Evolutionary conservation across 441 rosid species (phyloP).

Genomic region (Isatis lusitanica): DNA sequence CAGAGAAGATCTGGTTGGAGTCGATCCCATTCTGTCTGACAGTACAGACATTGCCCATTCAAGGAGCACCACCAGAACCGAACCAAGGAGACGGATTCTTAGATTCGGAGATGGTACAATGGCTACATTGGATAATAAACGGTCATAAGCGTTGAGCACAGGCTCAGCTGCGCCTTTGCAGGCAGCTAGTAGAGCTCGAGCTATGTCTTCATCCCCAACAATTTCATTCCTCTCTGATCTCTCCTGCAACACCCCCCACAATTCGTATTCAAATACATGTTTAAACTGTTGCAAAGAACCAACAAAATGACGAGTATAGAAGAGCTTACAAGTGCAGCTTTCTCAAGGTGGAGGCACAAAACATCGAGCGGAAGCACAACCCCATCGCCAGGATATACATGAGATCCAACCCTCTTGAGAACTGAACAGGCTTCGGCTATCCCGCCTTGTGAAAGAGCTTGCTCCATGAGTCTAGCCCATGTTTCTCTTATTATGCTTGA

Average conservation of each 20-base stretch:
- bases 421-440: slow-evolving; percentile 92
- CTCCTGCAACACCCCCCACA: slow-evolving; percentile 52
- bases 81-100: slow-evolving; percentile 75
- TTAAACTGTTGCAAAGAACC: neutral
- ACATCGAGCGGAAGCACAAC: slow-evolving; percentile 81
- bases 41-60: slow-evolving; percentile 93
- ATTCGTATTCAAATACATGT: slow-evolving; percentile 4
- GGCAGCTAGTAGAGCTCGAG: slow-evolving; percentile 83
- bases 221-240: slow-evolving; percentile 70
- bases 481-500: slow-evolving; percentile 91
- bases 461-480: slow-evolving; percentile 91
- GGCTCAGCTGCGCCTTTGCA: slow-evolving; percentile 96
- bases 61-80: slow-evolving; percentile 79
- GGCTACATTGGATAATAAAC: slow-evolving; percentile 76
- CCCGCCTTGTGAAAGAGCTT: slow-evolving; percentile 88
- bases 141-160: slow-evolving; percentile 81
- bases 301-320: neutral
- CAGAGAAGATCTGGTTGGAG: slow-evolving; percentile 65
- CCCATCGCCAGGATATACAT: slow-evolving; percentile 89
- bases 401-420: slow-evolving; percentile 84
- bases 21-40: slow-evolving; percentile 77
- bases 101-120: slow-evolving; percentile 78
- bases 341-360: slow-evolving; percentile 93
- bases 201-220: slow-evolving; percentile 84
- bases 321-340: slow-evolving; percentile 74